phyloP scores from a whole-genome alignment of 202 grass and related monocot genomes.

The Dendrocalamus latiflorus region DNA sequence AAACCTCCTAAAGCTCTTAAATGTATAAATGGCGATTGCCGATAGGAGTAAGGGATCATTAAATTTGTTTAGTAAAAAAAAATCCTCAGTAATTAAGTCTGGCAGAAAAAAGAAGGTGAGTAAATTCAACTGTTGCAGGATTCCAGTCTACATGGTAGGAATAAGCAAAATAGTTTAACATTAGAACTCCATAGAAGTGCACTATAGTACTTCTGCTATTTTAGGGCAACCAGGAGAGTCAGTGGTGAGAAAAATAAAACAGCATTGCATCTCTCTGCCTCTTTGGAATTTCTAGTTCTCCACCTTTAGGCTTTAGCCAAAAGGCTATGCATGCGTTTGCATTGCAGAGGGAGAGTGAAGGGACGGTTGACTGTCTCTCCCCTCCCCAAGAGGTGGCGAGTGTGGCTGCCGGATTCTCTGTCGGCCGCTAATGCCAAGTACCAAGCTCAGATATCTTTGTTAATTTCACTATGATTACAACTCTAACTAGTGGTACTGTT shows the following conservation, averaged over 20 bases:
- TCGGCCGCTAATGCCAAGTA: slow-evolving; percentile 47
- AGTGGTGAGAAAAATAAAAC: not conserved
- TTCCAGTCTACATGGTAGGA: too few species aligned
- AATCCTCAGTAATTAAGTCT: too few species aligned
- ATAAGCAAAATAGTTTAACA: not conserved
- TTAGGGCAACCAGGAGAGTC: not conserved
- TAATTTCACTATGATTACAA: slow-evolving; percentile 38
- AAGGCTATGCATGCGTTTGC: slow-evolving; percentile 30
- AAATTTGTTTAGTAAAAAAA: too few species aligned
- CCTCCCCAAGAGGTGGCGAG: slow-evolving; percentile 23
- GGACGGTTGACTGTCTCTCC: slow-evolving; percentile 29
- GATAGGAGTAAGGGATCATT: too few species aligned
- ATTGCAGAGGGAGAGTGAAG: slow-evolving; percentile 16
- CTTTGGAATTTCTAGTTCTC: slow-evolving; percentile 12
- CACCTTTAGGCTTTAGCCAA: slow-evolving; percentile 30
- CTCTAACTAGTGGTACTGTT: slow-evolving; percentile 20
- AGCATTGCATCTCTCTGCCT: not conserved
- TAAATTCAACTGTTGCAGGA: too few species aligned
- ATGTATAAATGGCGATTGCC: too few species aligned
- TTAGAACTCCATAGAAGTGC: not conserved
- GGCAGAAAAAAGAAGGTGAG: too few species aligned
- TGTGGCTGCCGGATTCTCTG: slow-evolving; percentile 41
- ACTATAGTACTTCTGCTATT: not conserved
- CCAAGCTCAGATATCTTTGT: slow-evolving; percentile 33
- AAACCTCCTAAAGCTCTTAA: not conserved